These are phyloP conservation scores for Podaxis mareebaensis DNA, from an alignment of 768 basidiomycete genomes.

Conservation along the genomic window DNA sequence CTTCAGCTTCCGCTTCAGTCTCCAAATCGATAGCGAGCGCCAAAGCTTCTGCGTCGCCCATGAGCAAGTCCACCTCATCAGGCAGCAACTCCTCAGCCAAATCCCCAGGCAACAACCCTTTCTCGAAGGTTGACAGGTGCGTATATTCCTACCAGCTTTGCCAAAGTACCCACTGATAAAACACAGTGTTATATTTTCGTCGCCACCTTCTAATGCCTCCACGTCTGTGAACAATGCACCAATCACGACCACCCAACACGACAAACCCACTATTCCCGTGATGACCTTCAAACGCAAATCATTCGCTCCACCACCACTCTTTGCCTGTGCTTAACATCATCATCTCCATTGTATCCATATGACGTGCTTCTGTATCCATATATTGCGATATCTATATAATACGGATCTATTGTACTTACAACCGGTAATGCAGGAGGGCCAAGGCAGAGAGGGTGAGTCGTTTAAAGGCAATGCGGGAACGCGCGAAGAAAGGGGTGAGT, in stretches of 20 bases:
- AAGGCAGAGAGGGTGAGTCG: conserved; percentile 73
- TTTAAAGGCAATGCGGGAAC: conserved; percentile 67
- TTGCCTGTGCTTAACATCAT: conserved; percentile 60
- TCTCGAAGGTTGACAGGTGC: conserved; percentile 67
- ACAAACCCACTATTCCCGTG: conserved; percentile 31
- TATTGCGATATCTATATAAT: conserved; percentile 15
- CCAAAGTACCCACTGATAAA: conserved; percentile 66
- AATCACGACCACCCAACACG: conserved; percentile 23
- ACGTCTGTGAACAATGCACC: conserved; percentile 9
- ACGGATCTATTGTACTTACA: conserved; percentile 22
- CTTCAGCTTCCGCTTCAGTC: conserved; percentile 22
- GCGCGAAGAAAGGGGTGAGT: conserved; percentile 76
- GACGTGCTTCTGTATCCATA: conserved; percentile 27
- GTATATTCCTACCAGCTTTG: conserved; percentile 31
- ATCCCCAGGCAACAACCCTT: conserved; percentile 29
- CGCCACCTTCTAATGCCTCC: conserved; percentile 22
- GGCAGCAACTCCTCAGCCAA: conserved; percentile 21
- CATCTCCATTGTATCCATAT: conserved; percentile 22
- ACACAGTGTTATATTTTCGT: conserved; percentile 43
- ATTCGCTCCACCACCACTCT: conserved; percentile 68
- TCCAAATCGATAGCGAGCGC: conserved; percentile 32
- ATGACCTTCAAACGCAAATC: conserved; percentile 41
- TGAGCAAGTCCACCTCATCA: conserved; percentile 17
- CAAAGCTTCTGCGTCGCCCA: conserved; percentile 23
- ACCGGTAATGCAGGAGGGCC: conserved; percentile 53